Evolutionary conservation across 805 yeast genomes (phyloP).

Genomic region (Ogataea glucozyma): DNA sequence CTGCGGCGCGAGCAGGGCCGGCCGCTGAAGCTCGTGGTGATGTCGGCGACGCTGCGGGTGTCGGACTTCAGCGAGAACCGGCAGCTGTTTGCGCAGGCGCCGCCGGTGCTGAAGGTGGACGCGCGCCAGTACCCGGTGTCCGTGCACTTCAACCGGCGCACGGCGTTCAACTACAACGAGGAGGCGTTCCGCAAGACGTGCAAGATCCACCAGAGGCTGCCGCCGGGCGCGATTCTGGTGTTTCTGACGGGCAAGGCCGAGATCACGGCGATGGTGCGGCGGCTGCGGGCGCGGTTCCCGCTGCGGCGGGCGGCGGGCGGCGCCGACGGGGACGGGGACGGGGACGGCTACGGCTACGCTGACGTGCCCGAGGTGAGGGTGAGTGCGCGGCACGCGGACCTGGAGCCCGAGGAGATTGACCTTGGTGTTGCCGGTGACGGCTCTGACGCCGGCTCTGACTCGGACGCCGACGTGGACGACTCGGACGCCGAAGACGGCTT

Average conservation of each 20-base stretch:
- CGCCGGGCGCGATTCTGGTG: constrained; percentile 91
- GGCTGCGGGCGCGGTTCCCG: constrained; percentile 69
- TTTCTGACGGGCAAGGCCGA: constrained; percentile 96
- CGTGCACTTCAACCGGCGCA: constrained; percentile 81
- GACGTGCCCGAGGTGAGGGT: constrained; percentile 48
- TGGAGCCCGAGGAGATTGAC: constrained; percentile 91
- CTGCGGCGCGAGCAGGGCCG: constrained; percentile 63
- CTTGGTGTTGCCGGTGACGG: constrained; percentile 47
- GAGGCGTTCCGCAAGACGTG: constrained; percentile 84
- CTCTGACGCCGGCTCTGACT: constrained; percentile 42
- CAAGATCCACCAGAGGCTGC: constrained; percentile 81
- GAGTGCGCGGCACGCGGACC: constrained; percentile 58
- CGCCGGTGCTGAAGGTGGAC: constrained; percentile 86
- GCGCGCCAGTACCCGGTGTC: constrained; percentile 96
- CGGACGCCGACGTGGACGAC: constrained; percentile 49
- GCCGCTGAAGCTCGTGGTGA: constrained; percentile 80
- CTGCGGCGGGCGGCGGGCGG: constrained; percentile 34
- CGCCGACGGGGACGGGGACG: constrained; percentile 30
- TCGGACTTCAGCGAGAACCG: constrained; percentile 87
- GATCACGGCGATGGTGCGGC: constrained; percentile 72
- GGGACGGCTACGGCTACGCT: constrained; percentile 25
- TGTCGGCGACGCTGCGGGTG: constrained; percentile 97
- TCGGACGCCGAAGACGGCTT: constrained; percentile 63
- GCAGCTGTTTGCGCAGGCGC: constrained; percentile 64
- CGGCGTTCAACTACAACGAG: constrained; percentile 75